Base-by-base conservation (phyloP, 371 early-diverging fungal species). In the Chytridium lagenaria region DNA sequence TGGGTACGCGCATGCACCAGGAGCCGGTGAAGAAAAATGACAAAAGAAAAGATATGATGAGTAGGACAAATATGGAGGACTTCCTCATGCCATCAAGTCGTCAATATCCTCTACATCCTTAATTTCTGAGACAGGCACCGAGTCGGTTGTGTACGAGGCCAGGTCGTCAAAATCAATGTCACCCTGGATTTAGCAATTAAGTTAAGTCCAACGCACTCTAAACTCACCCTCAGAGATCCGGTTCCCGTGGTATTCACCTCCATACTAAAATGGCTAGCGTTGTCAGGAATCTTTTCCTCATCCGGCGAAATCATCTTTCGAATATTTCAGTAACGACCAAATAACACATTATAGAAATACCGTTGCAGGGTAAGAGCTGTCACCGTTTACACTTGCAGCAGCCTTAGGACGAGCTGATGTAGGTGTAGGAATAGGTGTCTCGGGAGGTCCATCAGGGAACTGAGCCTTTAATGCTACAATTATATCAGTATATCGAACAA, bases 171-270 rank as follows among this genome's bases (percentile, higher is more conserved):
- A 84, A 65, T 87, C 87, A 50, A 87, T 73, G 67, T 87, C 87
- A n/a, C 87, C 86, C 84, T 86, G 66, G 15, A 68, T 61, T 28
- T 16, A 50, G 55, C 36, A 37, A 39, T 16, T 36, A 28, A 37
- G n/a, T n/a, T n/a, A 37, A 23, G 33, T 36, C 12, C 22, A 31
- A 59, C 31, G 19, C 69, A 50, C 5, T 10, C 12, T 19, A 34
- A 34, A 67, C 80, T 67, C 72, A 85, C 90, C 73, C 87, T 73
- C 22, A 88, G 76, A 39, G 90, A 90, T 19, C 88, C 90, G 1
- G 90, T 89, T 22, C 90, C 91, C 2, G 90, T 89, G 0, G 91
- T 91, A 78, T 91, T 89, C 28, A 90, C 91, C 76, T 90, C 92
- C 82, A 91, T 68, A 59, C 85, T 84, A 71, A 89, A 59, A 44